Evolutionary conservation across 2,329 filamentous ascomycete species (phyloP).

Genomic region (Phialemonium atrogriseum): DNA sequence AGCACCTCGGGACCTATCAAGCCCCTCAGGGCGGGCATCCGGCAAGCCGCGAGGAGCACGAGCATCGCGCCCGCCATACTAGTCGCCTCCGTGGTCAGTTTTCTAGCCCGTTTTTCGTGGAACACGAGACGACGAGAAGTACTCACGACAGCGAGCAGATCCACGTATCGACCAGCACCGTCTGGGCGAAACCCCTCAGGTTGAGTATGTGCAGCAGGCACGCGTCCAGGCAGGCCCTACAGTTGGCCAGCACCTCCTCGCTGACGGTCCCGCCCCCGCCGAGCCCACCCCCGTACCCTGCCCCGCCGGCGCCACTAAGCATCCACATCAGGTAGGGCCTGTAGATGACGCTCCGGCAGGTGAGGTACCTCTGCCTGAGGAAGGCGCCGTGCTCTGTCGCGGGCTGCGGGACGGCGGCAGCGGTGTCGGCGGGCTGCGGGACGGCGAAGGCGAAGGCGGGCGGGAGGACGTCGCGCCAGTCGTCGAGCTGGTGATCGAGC

Average conservation of each 20-base stretch:
- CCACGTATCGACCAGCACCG: constrained; percentile 44
- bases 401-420: constrained; percentile 12
- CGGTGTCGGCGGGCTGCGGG: constrained; percentile 15
- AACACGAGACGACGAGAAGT: background rate
- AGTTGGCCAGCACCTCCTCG: constrained; percentile 29
- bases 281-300: constrained; percentile 14
- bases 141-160: constrained; percentile 45
- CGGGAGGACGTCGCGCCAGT: constrained; percentile 39
- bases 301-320: constrained; percentile 27
- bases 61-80: constrained; percentile 43
- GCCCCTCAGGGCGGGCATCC: constrained; percentile 25
- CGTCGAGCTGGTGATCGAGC: constrained; percentile 38
- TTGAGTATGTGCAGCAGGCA: constrained; percentile 41
- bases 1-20: constrained; percentile 30
- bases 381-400: constrained; percentile 36
- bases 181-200: constrained; percentile 37
- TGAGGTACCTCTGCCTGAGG: constrained; percentile 40
- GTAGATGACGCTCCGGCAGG: constrained; percentile 44
- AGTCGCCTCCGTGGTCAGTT: background rate
- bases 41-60: constrained; percentile 35
- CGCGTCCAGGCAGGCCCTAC: constrained; percentile 36
- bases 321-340: constrained; percentile 43
- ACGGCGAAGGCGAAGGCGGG: constrained; percentile 32
- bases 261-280: constrained; percentile 11
- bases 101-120: background rate